Evolutionary conservation across 371 early-diverging fungal species (phyloP), one percentile per base, ranked within the genome.

Genomic region (Zychaea mexicana): DNA sequence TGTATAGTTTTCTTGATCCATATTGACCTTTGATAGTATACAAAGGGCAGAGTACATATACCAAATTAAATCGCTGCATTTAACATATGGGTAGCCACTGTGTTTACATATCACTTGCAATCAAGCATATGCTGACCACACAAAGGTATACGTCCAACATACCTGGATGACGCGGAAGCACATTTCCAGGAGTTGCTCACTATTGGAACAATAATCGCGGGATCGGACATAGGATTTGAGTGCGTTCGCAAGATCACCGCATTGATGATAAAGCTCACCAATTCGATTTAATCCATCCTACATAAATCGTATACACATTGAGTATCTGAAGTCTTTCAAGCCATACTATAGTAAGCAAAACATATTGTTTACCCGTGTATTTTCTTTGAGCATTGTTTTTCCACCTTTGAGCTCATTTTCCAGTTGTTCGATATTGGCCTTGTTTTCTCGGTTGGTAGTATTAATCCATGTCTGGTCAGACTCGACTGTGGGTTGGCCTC

Each of bases 101-200:
- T n/a, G n/a, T n/a, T n/a, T n/a, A n/a, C n/a, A n/a, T n/a, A n/a
- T n/a, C n/a, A n/a, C n/a, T n/a, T n/a, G n/a, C n/a, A n/a, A n/a
- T n/a, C n/a, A n/a, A n/a, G n/a, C n/a, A n/a, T n/a, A n/a, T n/a
- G n/a, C n/a, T n/a, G n/a, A n/a, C n/a, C n/a, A n/a, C n/a, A n/a
- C n/a, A n/a, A n/a, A n/a, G n/a, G n/a, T n/a, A n/a, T n/a, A n/a
- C 36, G 1, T n/a, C 19, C 5, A 4, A 28, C 31, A 5, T 73
- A 90, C 94, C 80, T 89, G 85, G 76, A 93, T 91, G 30, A 90
- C 88, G 66, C 88, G 88, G 67, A 93, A 77, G 65, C 92, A 92
- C 86, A 92, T 88, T 42, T 93, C 93, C 45, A 92, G 63, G 9
- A 91, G 74, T 65, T 93, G 90, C 60, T 88, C 84, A 7, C 89